Percentiles rank a stretch among this genome's conserved stretches.
Evolutionary conservation across 805 yeast genomes (phyloP).

Genomic region (Spathaspora sp.): DNA sequence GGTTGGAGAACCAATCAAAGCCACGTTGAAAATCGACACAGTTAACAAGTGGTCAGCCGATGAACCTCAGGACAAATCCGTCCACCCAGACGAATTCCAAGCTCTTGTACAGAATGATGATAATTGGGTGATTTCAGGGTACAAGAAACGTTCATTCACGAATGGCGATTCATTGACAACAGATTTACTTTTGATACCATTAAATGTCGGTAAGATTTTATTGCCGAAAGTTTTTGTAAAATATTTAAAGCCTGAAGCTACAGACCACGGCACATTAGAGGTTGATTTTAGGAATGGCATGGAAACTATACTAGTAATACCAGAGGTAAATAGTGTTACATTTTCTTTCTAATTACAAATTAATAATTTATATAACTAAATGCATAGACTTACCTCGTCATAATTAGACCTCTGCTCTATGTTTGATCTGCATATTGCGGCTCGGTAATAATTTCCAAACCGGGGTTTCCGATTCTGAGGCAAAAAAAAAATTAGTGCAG

Average conservation of each 20-base stretch:
- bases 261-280: conserved; percentile 54
- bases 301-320: conserved; percentile 68
- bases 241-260: conserved; percentile 43
- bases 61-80: conserved; percentile 1
- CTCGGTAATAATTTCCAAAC: not conserved
- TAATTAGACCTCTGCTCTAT: not conserved
- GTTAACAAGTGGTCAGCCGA: conserved; percentile 40
- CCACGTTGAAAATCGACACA: conserved; percentile 41
- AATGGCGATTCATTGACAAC: conserved; percentile 22
- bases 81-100: conserved; percentile 27
- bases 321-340: conserved; percentile 60
- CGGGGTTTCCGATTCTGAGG: not conserved
- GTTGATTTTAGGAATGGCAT: conserved; percentile 64
- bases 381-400: not conserved
- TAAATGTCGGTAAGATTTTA: conserved; percentile 67
- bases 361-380: not conserved
- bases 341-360: conserved; percentile 45
- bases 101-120: conserved; percentile 55
- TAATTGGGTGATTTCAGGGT: conserved; percentile 79
- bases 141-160: conserved; percentile 49
- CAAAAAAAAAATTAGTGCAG: not conserved
- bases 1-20: conserved; percentile 63
- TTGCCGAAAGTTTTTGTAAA: conserved; percentile 58
- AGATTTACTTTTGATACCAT: conserved; percentile 60
- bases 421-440: not conserved